Conservation (phyloP, 2,329 filamentous ascomycete species). For the Colletotrichum scovillei region DNA sequence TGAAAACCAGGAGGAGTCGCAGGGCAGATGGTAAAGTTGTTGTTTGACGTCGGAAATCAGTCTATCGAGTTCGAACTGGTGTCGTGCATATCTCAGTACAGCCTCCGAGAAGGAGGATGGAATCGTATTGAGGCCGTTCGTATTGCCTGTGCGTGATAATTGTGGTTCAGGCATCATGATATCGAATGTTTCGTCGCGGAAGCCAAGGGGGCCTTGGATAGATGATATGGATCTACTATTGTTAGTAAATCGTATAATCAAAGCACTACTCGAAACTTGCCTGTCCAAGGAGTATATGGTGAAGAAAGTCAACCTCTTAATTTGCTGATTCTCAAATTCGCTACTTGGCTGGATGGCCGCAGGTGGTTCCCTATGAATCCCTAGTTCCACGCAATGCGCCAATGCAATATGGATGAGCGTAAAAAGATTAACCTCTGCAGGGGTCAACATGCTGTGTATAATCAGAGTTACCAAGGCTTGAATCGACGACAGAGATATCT, state of each 20-base stretch:
- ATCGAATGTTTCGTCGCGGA: constrained; percentile 51
- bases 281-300: constrained; percentile 49
- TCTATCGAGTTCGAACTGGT: constrained; percentile 42
- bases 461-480: constrained; percentile 46
- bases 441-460: constrained; percentile 46
- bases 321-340: constrained; percentile 29
- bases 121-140: not conserved
- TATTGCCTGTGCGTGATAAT: not conserved
- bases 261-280: constrained; percentile 30
- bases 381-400: constrained; percentile 50
- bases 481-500: constrained; percentile 46
- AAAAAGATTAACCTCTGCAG: constrained; percentile 49
- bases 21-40: constrained; percentile 39
- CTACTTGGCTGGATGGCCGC: not conserved
- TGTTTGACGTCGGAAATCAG: constrained; percentile 41
- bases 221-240: constrained; percentile 45
- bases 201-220: constrained; percentile 50
- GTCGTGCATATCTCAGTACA: constrained; percentile 39
- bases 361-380: constrained; percentile 48
- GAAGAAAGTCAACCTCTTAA: constrained; percentile 45
- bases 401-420: constrained; percentile 49
- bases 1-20: constrained; percentile 35
- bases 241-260: not conserved
- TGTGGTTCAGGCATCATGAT: constrained; percentile 38
- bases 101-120: constrained; percentile 17